Conservation (phyloP, 2,329 filamentous ascomycete genomes). For the Cercospora sp. region DNA sequence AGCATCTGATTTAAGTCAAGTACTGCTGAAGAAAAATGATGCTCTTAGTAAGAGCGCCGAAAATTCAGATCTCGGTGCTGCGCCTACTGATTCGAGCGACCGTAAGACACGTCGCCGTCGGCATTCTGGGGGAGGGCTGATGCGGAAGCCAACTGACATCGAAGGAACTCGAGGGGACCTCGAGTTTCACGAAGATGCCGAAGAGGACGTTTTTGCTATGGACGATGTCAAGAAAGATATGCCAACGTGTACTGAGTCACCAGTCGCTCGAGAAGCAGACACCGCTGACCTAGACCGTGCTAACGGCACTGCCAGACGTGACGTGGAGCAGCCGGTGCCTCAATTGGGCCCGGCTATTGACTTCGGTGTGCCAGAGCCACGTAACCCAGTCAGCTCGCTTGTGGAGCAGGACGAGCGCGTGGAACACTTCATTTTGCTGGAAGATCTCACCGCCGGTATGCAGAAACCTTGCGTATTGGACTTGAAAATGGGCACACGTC, state of each 20-base stretch:
- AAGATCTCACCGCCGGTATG: constrained; percentile 96
- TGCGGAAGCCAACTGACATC: constrained; percentile 70
- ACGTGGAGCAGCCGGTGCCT: constrained; percentile 8
- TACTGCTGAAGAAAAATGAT: constrained; percentile 24
- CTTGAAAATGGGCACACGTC: constrained; percentile 96
- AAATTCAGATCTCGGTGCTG: constrained; percentile 23
- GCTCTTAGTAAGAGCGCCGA: constrained; percentile 37
- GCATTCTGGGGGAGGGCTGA: constrained; percentile 83
- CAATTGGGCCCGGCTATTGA: constrained; percentile 37
- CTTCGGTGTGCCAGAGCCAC: constrained; percentile 31
- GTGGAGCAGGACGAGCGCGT: constrained; percentile 62
- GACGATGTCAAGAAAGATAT: constrained; percentile 50
- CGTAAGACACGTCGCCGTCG: constrained; percentile 56
- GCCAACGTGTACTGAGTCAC: constrained; percentile 6
- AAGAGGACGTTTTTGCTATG: constrained; percentile 70
- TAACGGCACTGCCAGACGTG: neutral
- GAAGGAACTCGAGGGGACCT: constrained; percentile 67
- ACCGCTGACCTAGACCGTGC: neutral
- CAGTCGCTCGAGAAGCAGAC: neutral
- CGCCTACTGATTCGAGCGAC: neutral
- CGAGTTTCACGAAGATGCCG: constrained; percentile 79
- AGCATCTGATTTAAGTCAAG: constrained; percentile 29
- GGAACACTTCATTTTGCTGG: constrained; percentile 88
- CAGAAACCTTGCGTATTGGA: constrained; percentile 95
- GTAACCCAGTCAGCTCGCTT: constrained; percentile 49